Percentiles rank a stretch among this genome's conserved stretches.
phyloP scores from a whole-genome alignment of 2,329 filamentous ascomycete species.

The Pseudocercospora vitis region DNA sequence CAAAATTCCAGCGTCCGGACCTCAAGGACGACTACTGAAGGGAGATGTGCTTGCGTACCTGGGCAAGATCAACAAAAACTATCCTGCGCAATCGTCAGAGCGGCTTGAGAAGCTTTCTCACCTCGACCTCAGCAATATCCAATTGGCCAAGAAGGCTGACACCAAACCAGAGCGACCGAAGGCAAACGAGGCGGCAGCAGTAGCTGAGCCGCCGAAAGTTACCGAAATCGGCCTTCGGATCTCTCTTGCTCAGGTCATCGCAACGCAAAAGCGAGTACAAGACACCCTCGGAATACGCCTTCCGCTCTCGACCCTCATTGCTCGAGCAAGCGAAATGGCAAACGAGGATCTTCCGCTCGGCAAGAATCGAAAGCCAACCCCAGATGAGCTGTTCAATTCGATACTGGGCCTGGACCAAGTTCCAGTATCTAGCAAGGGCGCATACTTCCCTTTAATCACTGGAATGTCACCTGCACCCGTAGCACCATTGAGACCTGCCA shows the following conservation, averaged over 20 bases:
- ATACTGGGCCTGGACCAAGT: slow-evolving; percentile 70
- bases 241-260: slow-evolving; percentile 74
- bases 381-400: slow-evolving; percentile 85
- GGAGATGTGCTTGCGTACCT: slow-evolving; percentile 91
- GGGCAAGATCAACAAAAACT: slow-evolving; percentile 70
- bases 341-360: slow-evolving; percentile 80
- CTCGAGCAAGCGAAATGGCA: slow-evolving; percentile 78
- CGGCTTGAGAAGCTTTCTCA: slow-evolving; percentile 74
- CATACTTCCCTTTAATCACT: slow-evolving; percentile 71
- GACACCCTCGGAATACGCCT: slow-evolving; percentile 75
- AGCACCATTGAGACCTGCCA: slow-evolving; percentile 38
- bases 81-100: slow-evolving; percentile 68
- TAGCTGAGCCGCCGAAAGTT: slow-evolving; percentile 47
- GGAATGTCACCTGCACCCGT: slow-evolving; percentile 49
- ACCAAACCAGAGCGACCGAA: slow-evolving; percentile 45
- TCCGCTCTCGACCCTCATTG: slow-evolving; percentile 82
- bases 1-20: slow-evolving; percentile 84
- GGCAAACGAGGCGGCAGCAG: slow-evolving; percentile 47
- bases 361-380: slow-evolving; percentile 63
- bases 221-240: slow-evolving; percentile 70
- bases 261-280: slow-evolving; percentile 78
- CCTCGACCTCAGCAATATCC: slow-evolving; percentile 94
- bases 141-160: slow-evolving; percentile 57
- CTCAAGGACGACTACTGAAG: slow-evolving; percentile 85
- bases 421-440: slow-evolving; percentile 54